phyloP scores from a whole-genome alignment of 331 rosid genomes.

The Telfairia occidentalis region DNA sequence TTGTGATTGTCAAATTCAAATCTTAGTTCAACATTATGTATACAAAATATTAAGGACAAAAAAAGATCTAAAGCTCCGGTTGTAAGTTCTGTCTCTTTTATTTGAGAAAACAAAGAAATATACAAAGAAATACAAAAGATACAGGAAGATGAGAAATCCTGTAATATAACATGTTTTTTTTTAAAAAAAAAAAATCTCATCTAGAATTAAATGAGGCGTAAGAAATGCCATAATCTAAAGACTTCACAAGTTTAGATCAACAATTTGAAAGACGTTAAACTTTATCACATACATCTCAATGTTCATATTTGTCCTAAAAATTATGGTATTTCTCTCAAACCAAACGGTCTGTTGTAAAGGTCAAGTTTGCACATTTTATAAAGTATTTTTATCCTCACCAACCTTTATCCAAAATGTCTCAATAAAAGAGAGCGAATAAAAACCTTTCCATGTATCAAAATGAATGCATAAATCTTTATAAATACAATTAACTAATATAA shows the following conservation, averaged over 20 bases:
- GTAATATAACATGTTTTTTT: background rate
- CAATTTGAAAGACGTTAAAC: background rate
- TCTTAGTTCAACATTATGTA: background rate
- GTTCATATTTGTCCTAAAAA: background rate
- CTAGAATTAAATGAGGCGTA: background rate
- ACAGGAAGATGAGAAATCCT: background rate
- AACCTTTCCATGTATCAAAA: background rate
- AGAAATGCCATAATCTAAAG: background rate
- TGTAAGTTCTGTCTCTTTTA: background rate
- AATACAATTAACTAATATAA: constrained; percentile 9
- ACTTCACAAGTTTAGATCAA: background rate
- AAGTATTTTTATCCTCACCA: background rate
- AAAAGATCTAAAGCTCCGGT: background rate
- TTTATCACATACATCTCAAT: background rate
- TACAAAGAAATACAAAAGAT: background rate
- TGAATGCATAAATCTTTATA: background rate
- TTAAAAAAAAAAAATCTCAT: background rate
- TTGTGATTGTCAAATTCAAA: background rate
- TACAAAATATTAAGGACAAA: background rate
- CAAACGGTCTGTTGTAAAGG: background rate
- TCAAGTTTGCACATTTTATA: background rate
- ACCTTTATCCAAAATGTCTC: background rate
- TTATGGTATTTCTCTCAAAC: background rate
- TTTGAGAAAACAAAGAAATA: background rate
- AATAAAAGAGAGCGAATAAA: background rate